Conservation (phyloP, 2,329 filamentous ascomycete genomes). For the Aspergillus sp. region DNA sequence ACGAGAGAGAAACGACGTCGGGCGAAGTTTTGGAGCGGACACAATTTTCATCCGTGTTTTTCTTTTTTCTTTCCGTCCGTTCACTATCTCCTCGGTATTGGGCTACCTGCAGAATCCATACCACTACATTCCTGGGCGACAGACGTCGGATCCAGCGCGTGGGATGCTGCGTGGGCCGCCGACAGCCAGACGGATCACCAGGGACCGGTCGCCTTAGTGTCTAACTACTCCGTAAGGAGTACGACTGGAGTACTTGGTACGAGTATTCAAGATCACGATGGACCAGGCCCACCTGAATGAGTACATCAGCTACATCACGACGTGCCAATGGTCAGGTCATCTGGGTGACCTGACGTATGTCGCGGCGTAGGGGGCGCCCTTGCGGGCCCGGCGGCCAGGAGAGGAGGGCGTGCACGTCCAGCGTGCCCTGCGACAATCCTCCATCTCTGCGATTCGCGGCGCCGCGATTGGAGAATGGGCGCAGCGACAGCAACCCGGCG, state of each 20-base stretch:
- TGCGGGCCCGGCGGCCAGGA: slow-evolving; percentile 2
- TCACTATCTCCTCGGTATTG: too few species aligned
- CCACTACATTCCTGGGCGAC: slow-evolving; percentile 17
- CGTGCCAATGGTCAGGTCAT: slow-evolving; percentile 16
- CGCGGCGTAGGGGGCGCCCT: slow-evolving; percentile 18
- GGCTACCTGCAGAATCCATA: background rate
- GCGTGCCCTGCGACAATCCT: background rate
- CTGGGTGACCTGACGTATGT: slow-evolving; percentile 21
- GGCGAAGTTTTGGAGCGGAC: slow-evolving; percentile 2
- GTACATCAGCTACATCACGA: slow-evolving; percentile 14
- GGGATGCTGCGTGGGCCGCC: slow-evolving; percentile 20
- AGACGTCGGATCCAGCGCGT: slow-evolving; percentile 15
- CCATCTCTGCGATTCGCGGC: too few species aligned
- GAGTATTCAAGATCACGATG: slow-evolving; percentile 4
- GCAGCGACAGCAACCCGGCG: slow-evolving; percentile 1
- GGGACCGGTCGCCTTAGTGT: too few species aligned
- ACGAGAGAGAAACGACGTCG: slow-evolving; percentile 12
- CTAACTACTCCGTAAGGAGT: too few species aligned
- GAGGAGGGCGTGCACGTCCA: background rate
- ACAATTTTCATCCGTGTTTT: background rate
- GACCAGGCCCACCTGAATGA: background rate
- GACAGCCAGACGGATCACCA: slow-evolving; percentile 4
- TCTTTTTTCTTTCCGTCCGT: background rate
- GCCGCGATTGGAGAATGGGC: background rate
- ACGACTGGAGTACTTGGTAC: too few species aligned